Percentiles rank a stretch among this genome's conserved stretches.
phyloP scores from a whole-genome alignment of 164 flowering plant genomes.

The Tinospora cordifolia region DNA sequence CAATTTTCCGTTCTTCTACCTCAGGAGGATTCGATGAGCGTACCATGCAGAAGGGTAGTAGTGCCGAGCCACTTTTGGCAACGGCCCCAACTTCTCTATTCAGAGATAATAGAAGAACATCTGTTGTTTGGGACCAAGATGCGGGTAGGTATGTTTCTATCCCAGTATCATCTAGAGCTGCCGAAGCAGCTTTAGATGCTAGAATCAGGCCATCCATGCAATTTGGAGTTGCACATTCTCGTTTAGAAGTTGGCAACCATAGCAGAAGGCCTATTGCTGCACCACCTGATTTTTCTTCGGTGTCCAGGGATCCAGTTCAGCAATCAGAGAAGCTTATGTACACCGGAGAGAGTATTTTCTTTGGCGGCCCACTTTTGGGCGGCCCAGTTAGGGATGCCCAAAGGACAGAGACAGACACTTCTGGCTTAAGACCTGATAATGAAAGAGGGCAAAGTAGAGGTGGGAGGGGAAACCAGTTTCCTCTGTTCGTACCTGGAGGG shows the following conservation, averaged over 20 bases:
- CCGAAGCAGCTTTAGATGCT: constrained; percentile 36
- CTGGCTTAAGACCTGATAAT: constrained; percentile 36
- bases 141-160: constrained; percentile 87
- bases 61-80: constrained; percentile 37
- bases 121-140: constrained; percentile 95
- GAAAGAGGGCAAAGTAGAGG: constrained; percentile 40
- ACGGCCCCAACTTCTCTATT: constrained; percentile 47
- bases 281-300: constrained; percentile 31
- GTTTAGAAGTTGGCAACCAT: constrained; percentile 26
- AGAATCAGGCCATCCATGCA: constrained; percentile 35
- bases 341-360: constrained; percentile 83
- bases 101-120: constrained; percentile 68
- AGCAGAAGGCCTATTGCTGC: constrained; percentile 28
- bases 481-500: constrained; percentile 63
- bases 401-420: constrained; percentile 35
- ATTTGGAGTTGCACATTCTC: constrained; percentile 19
- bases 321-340: constrained; percentile 61
- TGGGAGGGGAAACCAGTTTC: constrained; percentile 74
- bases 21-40: constrained; percentile 50
- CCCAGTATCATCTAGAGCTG: constrained; percentile 40
- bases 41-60: constrained; percentile 33
- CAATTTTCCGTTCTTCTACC: constrained; percentile 24
- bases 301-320: constrained; percentile 24
- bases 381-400: constrained; percentile 33
- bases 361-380: constrained; percentile 79